A percentile compares a stretch with the other conserved stretches of the same genome.
These are phyloP conservation scores for Solanum ossicruentum DNA, from an alignment of 257 asterid species.

Conservation along the genomic window DNA sequence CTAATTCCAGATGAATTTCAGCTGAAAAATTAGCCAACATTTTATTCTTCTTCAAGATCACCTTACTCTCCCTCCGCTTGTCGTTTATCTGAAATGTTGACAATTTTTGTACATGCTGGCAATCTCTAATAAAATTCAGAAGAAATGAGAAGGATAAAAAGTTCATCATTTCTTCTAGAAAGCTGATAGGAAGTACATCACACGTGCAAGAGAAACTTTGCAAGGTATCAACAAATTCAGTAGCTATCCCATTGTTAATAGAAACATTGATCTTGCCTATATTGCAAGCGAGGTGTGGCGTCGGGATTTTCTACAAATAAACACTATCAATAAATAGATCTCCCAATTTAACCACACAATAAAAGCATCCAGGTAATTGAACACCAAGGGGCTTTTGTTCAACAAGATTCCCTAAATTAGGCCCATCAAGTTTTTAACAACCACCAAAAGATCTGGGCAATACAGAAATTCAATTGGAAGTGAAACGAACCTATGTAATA, in stretches of 20 bases:
- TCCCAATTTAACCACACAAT: not conserved
- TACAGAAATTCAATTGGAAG: not conserved
- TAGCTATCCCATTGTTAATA: not conserved
- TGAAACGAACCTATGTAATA: conserved; percentile 61
- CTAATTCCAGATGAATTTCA: not conserved
- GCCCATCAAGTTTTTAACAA: not conserved
- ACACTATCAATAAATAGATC: not conserved
- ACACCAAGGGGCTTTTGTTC: not conserved
- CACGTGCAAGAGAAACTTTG: not conserved
- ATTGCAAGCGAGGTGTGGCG: not conserved
- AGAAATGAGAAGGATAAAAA: not conserved
- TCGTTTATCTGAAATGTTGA: not conserved
- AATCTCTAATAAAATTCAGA: not conserved
- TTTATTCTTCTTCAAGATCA: not conserved
- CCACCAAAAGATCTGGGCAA: not conserved
- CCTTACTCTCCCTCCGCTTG: not conserved
- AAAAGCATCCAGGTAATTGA: not conserved
- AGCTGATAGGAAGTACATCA: not conserved
- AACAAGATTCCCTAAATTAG: not conserved
- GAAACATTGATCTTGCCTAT: not conserved
- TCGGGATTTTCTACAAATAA: not conserved
- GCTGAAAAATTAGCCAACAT: not conserved
- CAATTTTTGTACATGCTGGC: not conserved
- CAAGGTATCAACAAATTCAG: not conserved
- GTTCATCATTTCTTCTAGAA: not conserved